A percentile compares a stretch with the other conserved stretches of the same genome.
Evolutionary conservation across 805 yeast genomes (phyloP).

Genomic region (Saturnispora mendoncae): DNA sequence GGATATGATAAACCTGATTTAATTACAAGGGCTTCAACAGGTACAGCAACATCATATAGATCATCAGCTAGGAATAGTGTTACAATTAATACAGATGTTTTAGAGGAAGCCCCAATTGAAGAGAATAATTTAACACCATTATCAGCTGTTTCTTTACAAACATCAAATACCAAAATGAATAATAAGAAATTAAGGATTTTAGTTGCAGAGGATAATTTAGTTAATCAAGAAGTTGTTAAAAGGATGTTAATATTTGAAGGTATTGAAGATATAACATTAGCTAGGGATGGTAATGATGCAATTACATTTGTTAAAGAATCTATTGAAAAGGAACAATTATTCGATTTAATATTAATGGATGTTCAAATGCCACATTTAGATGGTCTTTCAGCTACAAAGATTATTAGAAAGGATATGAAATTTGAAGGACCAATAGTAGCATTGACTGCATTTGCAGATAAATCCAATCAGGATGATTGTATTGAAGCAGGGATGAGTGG

Average conservation of each 20-base stretch:
- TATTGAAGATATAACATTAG: constrained; percentile 57
- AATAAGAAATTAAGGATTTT: constrained; percentile 38
- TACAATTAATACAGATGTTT: not conserved
- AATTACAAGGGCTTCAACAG: constrained; percentile 40
- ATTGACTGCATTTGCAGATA: constrained; percentile 91
- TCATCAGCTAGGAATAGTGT: too few species aligned
- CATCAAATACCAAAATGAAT: too few species aligned
- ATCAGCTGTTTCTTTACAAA: too few species aligned
- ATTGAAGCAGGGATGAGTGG: constrained; percentile 88
- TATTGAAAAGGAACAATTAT: constrained; percentile 33
- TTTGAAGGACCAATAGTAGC: constrained; percentile 80
- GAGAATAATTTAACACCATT: too few species aligned
- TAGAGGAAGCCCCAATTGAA: too few species aligned
- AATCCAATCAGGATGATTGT: constrained; percentile 79
- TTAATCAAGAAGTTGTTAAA: constrained; percentile 88
- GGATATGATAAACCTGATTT: constrained; percentile 37
- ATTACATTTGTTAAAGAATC: constrained; percentile 53
- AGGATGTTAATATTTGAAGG: constrained; percentile 87
- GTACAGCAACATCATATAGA: constrained; percentile 37
- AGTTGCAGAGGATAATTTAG: constrained; percentile 90
- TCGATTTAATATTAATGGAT: constrained; percentile 86
- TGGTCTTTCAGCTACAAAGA: constrained; percentile 75
- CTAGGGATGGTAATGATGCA: constrained; percentile 89
- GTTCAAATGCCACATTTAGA: constrained; percentile 95
- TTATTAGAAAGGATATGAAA: constrained; percentile 54